phyloP scores from a whole-genome alignment of 2,329 filamentous ascomycete species.

The Ascochyta koolunga region DNA sequence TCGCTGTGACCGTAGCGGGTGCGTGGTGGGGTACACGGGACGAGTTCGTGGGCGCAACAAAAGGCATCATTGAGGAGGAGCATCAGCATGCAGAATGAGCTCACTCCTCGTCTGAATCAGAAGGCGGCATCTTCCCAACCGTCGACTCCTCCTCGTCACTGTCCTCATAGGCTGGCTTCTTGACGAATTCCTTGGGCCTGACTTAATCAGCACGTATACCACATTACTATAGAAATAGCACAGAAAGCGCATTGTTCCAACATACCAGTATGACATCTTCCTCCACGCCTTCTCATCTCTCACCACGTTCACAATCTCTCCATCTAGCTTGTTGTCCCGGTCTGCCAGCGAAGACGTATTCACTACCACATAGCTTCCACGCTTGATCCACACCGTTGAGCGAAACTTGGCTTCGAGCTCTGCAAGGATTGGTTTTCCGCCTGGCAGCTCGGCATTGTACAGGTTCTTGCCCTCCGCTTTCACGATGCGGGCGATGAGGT shows the following conservation, averaged over 20 bases:
- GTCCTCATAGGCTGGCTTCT: conserved; percentile 65
- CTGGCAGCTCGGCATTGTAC: conserved; percentile 77
- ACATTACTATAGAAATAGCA: too few species aligned
- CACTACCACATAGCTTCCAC: conserved; percentile 84
- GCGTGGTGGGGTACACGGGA: conserved; percentile 64
- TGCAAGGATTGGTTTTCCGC: conserved; percentile 68
- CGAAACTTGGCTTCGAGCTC: conserved; percentile 87
- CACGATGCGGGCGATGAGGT: conserved; percentile 76
- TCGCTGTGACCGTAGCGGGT: conserved; percentile 70
- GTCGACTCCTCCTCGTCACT: conserved; percentile 78
- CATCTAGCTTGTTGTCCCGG: conserved; percentile 76
- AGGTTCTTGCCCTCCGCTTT: conserved; percentile 88
- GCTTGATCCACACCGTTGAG: conserved; percentile 91
- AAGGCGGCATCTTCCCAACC: conserved; percentile 84
- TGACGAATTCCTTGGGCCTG: conserved; percentile 79
- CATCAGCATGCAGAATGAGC: conserved; percentile 44
- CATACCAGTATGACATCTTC: conserved; percentile 81
- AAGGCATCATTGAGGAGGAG: conserved; percentile 33
- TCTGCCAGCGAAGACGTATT: conserved; percentile 71
- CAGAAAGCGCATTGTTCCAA: conserved; percentile 7
- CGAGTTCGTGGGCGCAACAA: conserved; percentile 48
- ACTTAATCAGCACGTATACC: conserved; percentile 14
- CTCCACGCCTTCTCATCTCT: conserved; percentile 91
- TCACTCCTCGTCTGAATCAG: conserved; percentile 72
- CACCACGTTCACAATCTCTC: conserved; percentile 92